phyloP scores from a whole-genome alignment of 75 land plant genomes.

The Sequoia sempervirens region DNA sequence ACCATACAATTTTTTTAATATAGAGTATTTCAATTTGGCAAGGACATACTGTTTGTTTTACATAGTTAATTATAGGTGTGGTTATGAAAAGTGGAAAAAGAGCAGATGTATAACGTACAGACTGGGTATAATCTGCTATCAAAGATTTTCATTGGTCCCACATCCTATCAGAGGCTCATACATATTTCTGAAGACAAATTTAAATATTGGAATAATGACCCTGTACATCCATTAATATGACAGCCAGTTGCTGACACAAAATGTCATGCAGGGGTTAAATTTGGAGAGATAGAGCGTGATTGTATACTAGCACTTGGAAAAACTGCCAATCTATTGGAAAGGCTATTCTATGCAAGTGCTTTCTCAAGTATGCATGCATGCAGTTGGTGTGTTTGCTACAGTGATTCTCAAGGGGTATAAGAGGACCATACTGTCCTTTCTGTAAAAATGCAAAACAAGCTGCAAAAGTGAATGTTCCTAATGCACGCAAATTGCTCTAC shows the following conservation, averaged over 20 bases:
- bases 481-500: constrained; percentile 79
- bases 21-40: background rate
- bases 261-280: constrained; percentile 71
- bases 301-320: constrained; percentile 86
- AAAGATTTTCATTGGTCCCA: constrained; percentile 64
- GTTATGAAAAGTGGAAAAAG: constrained; percentile 60
- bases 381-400: constrained; percentile 43
- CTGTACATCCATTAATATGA: constrained; percentile 71
- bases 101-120: constrained; percentile 57
- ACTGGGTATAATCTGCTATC: constrained; percentile 49
- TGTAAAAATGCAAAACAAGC: constrained; percentile 58
- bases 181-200: constrained; percentile 91
- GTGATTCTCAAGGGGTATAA: constrained; percentile 31
- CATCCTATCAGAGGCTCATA: constrained; percentile 72
- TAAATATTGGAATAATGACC: constrained; percentile 70
- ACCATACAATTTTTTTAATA: background rate
- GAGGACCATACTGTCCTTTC: constrained; percentile 53
- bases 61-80: constrained; percentile 41
- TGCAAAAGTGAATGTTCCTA: constrained; percentile 59
- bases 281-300: constrained; percentile 94
- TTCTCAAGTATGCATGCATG: constrained; percentile 64
- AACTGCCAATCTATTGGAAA: constrained; percentile 65
- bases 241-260: constrained; percentile 76
- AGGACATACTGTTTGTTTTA: background rate
- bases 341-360: constrained; percentile 72